Percentiles rank a stretch among this genome's conserved stretches.
Evolutionary conservation across 2,329 filamentous ascomycete species (phyloP).

Genomic region (Colletotrichum salicis): DNA sequence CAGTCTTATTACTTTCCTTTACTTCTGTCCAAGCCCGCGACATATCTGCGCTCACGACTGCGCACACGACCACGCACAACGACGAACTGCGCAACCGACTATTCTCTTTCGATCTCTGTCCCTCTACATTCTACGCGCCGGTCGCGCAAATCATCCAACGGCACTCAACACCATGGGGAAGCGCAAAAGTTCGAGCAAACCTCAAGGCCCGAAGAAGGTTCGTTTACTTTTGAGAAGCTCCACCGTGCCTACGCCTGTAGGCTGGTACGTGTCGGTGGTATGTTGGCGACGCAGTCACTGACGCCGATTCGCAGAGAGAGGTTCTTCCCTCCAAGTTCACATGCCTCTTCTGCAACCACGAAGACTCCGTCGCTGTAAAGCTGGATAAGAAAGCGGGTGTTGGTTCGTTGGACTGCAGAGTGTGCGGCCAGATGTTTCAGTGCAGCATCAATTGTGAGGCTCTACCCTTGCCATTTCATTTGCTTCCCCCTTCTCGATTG

Average conservation of each 20-base stretch:
- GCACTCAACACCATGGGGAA: slow-evolving; percentile 74
- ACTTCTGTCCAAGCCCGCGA: not conserved
- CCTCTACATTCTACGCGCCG: slow-evolving; percentile 7
- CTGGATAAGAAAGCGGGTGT: slow-evolving; percentile 93
- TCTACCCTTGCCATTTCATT: not conserved
- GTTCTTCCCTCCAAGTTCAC: slow-evolving; percentile 86
- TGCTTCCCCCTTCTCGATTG: slow-evolving; percentile 16
- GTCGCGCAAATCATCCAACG: not conserved
- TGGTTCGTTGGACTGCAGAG: slow-evolving; percentile 87
- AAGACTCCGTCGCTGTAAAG: slow-evolving; percentile 89
- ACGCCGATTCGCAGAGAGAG: slow-evolving; percentile 64
- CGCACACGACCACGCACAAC: not conserved
- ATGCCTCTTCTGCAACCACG: slow-evolving; percentile 98
- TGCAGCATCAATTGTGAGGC: slow-evolving; percentile 88
- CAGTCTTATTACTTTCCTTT: not conserved
- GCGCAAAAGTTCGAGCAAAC: slow-evolving; percentile 88
- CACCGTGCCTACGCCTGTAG: not conserved
- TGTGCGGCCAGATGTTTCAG: slow-evolving; percentile 94
- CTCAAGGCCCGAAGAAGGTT: slow-evolving; percentile 85
- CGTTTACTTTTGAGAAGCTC: slow-evolving; percentile 29
- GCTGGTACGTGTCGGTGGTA: not conserved
- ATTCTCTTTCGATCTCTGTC: not conserved
- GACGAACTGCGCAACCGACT: not conserved
- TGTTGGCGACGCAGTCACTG: not conserved
- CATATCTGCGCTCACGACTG: not conserved